Evolutionary conservation across 2,329 filamentous ascomycete species (phyloP).

Genomic region (Blastomyces gilchristii): DNA sequence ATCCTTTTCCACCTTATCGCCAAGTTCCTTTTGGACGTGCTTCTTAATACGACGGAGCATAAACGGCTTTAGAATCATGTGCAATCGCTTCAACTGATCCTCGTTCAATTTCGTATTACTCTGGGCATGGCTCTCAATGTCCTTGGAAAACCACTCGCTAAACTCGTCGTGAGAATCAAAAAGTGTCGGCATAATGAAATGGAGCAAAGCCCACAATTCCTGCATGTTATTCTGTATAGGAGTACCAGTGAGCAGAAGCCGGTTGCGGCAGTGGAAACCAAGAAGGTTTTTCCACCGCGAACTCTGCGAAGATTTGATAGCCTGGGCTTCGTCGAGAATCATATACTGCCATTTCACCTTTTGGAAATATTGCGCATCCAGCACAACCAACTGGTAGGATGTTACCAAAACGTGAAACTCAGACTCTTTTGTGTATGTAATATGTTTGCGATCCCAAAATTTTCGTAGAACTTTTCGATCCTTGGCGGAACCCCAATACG

Average conservation of each 20-base stretch:
- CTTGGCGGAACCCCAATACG: constrained; percentile 92
- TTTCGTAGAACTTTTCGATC: constrained; percentile 94
- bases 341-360: constrained; percentile 99
- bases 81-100: constrained; percentile 88
- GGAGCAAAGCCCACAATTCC: constrained; percentile 89
- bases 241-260: constrained; percentile 85
- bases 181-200: constrained; percentile 99
- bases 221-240: constrained; percentile 99
- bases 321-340: constrained; percentile 97
- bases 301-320: constrained; percentile 95
- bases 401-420: constrained; percentile 94
- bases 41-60: constrained; percentile 99
- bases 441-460: constrained; percentile 97
- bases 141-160: constrained; percentile 45
- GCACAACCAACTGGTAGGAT: constrained; percentile 93
- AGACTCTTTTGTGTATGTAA: constrained; percentile 86
- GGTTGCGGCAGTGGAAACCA: constrained; percentile 89
- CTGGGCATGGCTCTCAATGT: constrained; percentile 93
- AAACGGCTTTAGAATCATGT: constrained; percentile 99
- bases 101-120: constrained; percentile 99
- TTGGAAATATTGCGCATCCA: constrained; percentile 94
- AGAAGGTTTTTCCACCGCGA: constrained; percentile 94
- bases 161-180: constrained; percentile 57
- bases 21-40: constrained; percentile 96
- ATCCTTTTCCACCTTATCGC: constrained; percentile 96